Conservation (phyloP, 2,329 filamentous ascomycete species). For the Ascomycota sp. region DNA sequence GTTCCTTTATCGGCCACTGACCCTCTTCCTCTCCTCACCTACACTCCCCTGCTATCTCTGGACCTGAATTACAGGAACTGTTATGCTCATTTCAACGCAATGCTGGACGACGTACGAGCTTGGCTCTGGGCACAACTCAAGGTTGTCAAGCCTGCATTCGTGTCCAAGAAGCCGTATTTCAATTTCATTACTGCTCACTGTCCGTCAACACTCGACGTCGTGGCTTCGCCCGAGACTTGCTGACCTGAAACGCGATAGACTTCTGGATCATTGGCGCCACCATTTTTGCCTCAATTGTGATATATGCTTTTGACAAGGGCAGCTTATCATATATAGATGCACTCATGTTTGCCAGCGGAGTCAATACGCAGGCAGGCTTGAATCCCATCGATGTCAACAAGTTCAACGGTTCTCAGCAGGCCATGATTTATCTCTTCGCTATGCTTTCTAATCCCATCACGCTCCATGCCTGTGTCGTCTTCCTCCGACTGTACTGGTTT, state of each 20-base stretch:
- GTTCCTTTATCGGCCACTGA: too few relatives aligned
- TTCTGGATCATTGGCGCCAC: constrained; percentile 59
- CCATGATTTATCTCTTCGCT: constrained; percentile 49
- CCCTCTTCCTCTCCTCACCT: not conserved
- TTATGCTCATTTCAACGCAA: constrained; percentile 2
- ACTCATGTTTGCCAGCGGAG: constrained; percentile 68
- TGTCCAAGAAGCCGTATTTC: constrained; percentile 44
- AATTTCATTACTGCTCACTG: constrained; percentile 72
- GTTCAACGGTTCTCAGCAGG: constrained; percentile 52
- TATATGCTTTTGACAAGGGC: constrained; percentile 41
- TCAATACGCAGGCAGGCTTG: constrained; percentile 79
- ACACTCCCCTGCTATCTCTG: constrained; percentile 2
- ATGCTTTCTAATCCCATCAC: constrained; percentile 68
- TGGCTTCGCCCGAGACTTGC: constrained; percentile 1
- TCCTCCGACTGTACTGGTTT: constrained; percentile 91
- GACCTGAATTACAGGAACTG: not conserved
- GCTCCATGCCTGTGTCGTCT: constrained; percentile 71
- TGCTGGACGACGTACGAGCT: constrained; percentile 14
- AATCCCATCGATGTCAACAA: constrained; percentile 57
- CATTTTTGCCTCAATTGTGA: constrained; percentile 54
- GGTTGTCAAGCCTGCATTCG: constrained; percentile 32
- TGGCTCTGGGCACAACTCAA: constrained; percentile 21
- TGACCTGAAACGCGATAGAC: constrained; percentile 27
- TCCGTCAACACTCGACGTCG: constrained; percentile 19
- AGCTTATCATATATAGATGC: constrained; percentile 64